Conservation (phyloP, 1,139 yeast species). For the Groenewaldozyma auringiensis region DNA sequence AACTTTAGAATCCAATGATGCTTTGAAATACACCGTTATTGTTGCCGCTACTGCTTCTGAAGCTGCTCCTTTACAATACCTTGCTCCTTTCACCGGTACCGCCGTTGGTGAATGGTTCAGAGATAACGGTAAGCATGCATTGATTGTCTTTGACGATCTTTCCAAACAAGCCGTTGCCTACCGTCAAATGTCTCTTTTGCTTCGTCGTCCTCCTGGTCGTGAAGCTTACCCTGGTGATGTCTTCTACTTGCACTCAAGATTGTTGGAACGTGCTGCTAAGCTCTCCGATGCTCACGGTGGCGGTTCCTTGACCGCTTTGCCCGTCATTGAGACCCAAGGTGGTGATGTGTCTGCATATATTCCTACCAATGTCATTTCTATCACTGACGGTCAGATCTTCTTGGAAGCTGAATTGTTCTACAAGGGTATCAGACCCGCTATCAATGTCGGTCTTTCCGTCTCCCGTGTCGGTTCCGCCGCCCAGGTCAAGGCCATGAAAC, state of each 20-base stretch:
- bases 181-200: conserved; percentile 97
- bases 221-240: conserved; percentile 98
- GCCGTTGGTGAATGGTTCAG: conserved; percentile 99
- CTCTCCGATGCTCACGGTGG: conserved; percentile 84
- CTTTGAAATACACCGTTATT: conserved; percentile 93
- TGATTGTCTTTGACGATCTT: conserved; percentile 95
- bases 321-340: conserved; percentile 97
- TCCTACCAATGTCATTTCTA: conserved; percentile 95
- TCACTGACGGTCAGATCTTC: conserved; percentile 97
- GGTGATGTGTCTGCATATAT: conserved; percentile 98
- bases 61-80: conserved; percentile 99
- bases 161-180: conserved; percentile 99
- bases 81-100: conserved; percentile 99
- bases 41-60: conserved; percentile 99
- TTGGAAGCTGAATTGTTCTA: conserved; percentile 99
- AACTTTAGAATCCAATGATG: conserved; percentile 97
- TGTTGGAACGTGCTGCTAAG: conserved; percentile 96
- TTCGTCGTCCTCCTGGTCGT: conserved; percentile 97
- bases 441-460: conserved; percentile 99
- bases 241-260: conserved; percentile 93
- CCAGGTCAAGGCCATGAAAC: conserved; percentile 99
- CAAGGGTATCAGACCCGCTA: conserved; percentile 99
- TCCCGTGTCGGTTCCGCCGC: conserved; percentile 99
- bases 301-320: conserved; percentile 94
- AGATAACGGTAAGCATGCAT: conserved; percentile 97